phyloP scores from a whole-genome alignment of 1,139 yeast genomes.

The Suhomyces kunorum region DNA sequence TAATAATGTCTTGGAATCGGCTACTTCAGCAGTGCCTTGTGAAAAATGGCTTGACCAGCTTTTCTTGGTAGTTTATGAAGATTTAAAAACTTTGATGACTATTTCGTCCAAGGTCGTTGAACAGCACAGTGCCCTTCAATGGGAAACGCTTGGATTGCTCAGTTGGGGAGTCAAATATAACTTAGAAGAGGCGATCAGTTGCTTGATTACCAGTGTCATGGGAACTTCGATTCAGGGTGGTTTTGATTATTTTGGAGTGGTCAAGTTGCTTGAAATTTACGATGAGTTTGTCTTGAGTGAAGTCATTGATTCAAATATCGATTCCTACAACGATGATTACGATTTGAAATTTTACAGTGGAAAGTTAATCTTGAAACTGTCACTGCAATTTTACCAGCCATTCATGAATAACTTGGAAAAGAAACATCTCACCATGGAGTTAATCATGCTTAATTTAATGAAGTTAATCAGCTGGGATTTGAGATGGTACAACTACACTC shows the following conservation, averaged over 20 bases:
- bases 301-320: conserved; percentile 30
- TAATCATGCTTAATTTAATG: conserved; percentile 36
- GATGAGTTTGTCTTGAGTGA: conserved; percentile 45
- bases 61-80: conserved; percentile 41
- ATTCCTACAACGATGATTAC: conserved; percentile 34
- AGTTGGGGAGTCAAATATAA: conserved; percentile 47
- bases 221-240: conserved; percentile 37
- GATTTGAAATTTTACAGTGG: conserved; percentile 32
- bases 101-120: conserved; percentile 26
- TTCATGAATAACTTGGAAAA: conserved; percentile 29
- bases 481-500: conserved; percentile 46
- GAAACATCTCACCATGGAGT: conserved; percentile 38
- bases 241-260: conserved; percentile 42
- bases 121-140: conserved; percentile 44
- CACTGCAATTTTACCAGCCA: conserved; percentile 23
- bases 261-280: conserved; percentile 41
- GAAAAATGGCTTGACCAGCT: conserved; percentile 45
- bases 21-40: conserved; percentile 22
- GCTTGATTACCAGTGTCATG: conserved; percentile 43
- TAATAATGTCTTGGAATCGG: conserved; percentile 12
- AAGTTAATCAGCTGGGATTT: conserved; percentile 42
- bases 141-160: conserved; percentile 45
- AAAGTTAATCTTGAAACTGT: conserved; percentile 35
- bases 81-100: conserved; percentile 34
- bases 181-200: conserved; percentile 39